Base-by-base conservation (phyloP, 345 rosid genomes). In the Pelargonium nanum region DNA sequence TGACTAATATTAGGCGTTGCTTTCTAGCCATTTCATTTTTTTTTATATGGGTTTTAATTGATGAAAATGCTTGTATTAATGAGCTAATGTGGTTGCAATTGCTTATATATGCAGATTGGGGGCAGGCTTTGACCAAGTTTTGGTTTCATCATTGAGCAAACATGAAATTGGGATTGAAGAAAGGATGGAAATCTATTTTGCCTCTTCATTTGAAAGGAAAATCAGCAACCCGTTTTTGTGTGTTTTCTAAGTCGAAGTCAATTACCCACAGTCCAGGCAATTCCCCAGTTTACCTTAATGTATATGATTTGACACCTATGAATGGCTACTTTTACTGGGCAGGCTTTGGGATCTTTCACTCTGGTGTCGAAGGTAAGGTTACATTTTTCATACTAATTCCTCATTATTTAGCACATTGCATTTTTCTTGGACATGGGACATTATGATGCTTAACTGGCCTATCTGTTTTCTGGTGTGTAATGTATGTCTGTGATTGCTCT, bases 281-380 rank as follows among this genome's bases (percentile, higher is more conserved):
- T 55, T 60, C 85, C 44, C 92, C 99, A 8, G 95, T 93, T 57
- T 89, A 84, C 69, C 91, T 93, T 65, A 93, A 89, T 69, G 97
- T 93, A 13, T 93, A 93, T 48, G 99, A 93, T 78, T 73, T 93
- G 73, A 93, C 99, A 53, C 83, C 87, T 10, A 74, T 80, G 64
- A 93, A 93, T 61, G 94, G 97, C 64, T 93, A 93, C 72, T 75
- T 87, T 61, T 87, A 85, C 66, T 89, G 99, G 99, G 97, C 90
- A 22, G 99, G 99, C 72, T 75, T 93, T 55, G 99, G 99, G 52
- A 84, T 93, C 67, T 93, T 77, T 72, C 99, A 93, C 79, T 93
- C 99, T 61, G 99, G 97, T 53, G 87, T 93, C 24, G 96, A 93
- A 88, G 99, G 99, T 93, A 81, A 69, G 61, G 60, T 66, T 61